These are phyloP conservation scores for Medicago lupulina DNA, from an alignment of 306 rosid species.

Conservation along the genomic window DNA sequence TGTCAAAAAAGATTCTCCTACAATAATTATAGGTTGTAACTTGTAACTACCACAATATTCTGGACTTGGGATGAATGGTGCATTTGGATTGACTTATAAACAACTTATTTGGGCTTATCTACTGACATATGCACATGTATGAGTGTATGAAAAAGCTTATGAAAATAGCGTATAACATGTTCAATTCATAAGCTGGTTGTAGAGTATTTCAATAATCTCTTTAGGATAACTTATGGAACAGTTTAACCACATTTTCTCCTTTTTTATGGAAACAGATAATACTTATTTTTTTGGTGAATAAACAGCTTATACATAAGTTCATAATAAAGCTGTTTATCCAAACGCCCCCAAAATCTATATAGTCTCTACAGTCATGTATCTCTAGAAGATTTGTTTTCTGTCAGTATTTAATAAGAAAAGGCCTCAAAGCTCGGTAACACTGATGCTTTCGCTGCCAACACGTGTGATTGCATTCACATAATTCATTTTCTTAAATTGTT, in stretches of 20 bases:
- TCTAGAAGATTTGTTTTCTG: conserved; percentile 1
- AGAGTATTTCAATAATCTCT: not conserved
- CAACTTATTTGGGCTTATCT: not conserved
- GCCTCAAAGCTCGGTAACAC: not conserved
- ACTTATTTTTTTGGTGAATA: too few species aligned
- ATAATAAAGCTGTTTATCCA: too few species aligned
- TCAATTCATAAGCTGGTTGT: not conserved
- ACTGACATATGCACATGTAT: not conserved
- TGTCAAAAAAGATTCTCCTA: too few species aligned
- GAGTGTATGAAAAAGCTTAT: not conserved
- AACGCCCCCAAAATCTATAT: not conserved
- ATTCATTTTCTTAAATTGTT: too few species aligned
- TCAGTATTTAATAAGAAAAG: not conserved
- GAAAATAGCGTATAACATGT: not conserved
- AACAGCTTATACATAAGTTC: not conserved
- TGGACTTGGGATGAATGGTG: not conserved
- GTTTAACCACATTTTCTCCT: not conserved
- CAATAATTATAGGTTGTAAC: not conserved
- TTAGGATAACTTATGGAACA: not conserved
- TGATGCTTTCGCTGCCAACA: too few species aligned
- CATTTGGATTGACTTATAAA: not conserved
- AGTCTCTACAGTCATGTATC: not conserved
- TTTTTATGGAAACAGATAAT: too few species aligned
- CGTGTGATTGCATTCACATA: too few species aligned
- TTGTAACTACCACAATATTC: not conserved